Conservation (phyloP, 768 basidiomycete genomes). For the Naganishia randhawae region DNA sequence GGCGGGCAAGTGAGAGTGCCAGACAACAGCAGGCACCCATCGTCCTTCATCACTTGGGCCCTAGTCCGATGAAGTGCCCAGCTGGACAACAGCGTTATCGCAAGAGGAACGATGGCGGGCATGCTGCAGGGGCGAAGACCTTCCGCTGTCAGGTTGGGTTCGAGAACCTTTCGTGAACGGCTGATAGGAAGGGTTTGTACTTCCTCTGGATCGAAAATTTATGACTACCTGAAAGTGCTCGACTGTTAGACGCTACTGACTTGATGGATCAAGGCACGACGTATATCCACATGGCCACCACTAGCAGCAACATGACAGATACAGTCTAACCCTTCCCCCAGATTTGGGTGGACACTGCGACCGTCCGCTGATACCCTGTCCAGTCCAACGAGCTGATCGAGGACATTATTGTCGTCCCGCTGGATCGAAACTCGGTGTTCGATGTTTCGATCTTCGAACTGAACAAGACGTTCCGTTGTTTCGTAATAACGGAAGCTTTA, state of each 20-base stretch:
- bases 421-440: neutral
- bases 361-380: no score
- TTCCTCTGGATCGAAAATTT: no score
- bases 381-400: no score
- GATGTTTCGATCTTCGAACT: neutral
- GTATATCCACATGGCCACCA: no score
- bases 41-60: conserved; percentile 7
- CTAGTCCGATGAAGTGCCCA: neutral
- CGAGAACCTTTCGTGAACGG: neutral
- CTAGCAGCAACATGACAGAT: no score
- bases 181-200: no score
- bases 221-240: no score
- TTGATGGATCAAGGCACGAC: no score
- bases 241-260: no score
- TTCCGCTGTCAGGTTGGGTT: neutral
- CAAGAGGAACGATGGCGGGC: neutral
- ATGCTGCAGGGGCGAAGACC: neutral
- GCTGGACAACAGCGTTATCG: neutral
- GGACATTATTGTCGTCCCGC: neutral
- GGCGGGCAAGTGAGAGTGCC: conserved; percentile 22
- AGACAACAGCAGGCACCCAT: conserved; percentile 20
- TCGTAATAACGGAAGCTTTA: conserved; percentile 12
- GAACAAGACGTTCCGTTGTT: neutral
- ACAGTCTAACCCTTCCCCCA: no score
- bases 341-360: no score